Conservation (phyloP, 2,329 filamentous ascomycete species). For the Ceratocystis lukuohia region DNA sequence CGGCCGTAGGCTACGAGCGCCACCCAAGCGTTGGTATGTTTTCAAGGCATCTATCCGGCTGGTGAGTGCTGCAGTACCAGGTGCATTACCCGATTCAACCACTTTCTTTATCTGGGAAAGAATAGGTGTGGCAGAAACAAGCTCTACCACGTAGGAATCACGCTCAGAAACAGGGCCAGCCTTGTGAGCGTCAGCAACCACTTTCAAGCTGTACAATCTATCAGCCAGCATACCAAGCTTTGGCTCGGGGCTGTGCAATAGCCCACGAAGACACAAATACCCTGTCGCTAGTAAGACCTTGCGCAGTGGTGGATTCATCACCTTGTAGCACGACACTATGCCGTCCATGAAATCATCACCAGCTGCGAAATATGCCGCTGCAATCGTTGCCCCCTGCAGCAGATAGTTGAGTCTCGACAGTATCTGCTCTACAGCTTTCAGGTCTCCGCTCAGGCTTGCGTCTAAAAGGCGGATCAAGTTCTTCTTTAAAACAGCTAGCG, state of each 20-base stretch:
- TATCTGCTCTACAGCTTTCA: constrained; percentile 37
- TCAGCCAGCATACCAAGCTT: constrained; percentile 68
- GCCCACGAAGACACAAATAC: constrained; percentile 61
- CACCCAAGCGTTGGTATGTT: neutral
- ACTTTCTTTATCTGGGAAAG: constrained; percentile 47
- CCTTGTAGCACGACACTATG: constrained; percentile 50
- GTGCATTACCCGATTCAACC: constrained; percentile 35
- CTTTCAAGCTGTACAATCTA: constrained; percentile 68
- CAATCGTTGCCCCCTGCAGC: constrained; percentile 45
- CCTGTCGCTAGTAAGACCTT: constrained; percentile 56
- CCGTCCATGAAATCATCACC: constrained; percentile 82
- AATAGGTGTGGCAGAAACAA: constrained; percentile 69
- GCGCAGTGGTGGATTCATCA: constrained; percentile 49
- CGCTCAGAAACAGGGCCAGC: constrained; percentile 41
- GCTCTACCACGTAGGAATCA: constrained; percentile 63
- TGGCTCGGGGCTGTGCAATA: constrained; percentile 52
- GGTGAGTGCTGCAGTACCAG: constrained; percentile 27
- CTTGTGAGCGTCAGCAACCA: constrained; percentile 52
- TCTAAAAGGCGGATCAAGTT: constrained; percentile 51
- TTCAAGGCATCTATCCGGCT: constrained; percentile 5
- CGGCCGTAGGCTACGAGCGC: neutral
- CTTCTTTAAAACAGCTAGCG: constrained; percentile 47
- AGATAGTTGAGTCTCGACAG: constrained; percentile 50
- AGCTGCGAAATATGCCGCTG: constrained; percentile 54
- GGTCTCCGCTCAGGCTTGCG: constrained; percentile 39